Percentiles rank a stretch among this genome's conserved stretches.
Evolutionary conservation across 1,284 basidiomycete species (phyloP).

Genomic region (Puccinia horiana): DNA sequence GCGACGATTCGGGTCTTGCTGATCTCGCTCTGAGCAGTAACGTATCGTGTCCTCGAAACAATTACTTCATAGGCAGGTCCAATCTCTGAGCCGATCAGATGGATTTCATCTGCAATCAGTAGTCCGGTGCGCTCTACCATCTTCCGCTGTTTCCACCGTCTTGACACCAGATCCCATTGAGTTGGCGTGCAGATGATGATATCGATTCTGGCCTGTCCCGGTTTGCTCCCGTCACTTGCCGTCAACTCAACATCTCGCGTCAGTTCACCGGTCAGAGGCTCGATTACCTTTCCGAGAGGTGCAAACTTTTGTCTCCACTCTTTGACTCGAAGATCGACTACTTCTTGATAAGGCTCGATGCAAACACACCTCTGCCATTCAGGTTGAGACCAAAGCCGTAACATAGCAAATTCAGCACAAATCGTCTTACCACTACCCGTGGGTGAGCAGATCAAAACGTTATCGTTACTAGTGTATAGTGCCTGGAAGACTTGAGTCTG

Average conservation of each 20-base stretch:
- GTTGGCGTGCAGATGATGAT: conserved; percentile 88
- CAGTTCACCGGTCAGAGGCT: conserved; percentile 91
- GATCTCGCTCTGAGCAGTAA: conserved; percentile 84
- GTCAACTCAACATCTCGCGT: conserved; percentile 85
- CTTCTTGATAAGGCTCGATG: conserved; percentile 93
- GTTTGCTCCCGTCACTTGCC: conserved; percentile 61
- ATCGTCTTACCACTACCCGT: conserved; percentile 97
- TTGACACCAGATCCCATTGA: conserved; percentile 94
- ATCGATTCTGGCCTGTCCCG: conserved; percentile 67
- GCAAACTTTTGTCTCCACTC: conserved; percentile 90
- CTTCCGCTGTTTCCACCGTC: conserved; percentile 93
- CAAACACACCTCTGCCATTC: conserved; percentile 86
- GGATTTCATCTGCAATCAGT: conserved; percentile 91
- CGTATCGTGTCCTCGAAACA: conserved; percentile 89
- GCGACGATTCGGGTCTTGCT: conserved; percentile 88
- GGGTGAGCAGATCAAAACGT: conserved; percentile 91
- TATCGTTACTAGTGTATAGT: conserved; percentile 91
- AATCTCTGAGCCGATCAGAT: conserved; percentile 81
- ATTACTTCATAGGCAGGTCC: conserved; percentile 96
- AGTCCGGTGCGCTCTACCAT: conserved; percentile 91
- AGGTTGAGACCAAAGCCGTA: conserved; percentile 84
- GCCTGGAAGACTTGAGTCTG: conserved; percentile 99
- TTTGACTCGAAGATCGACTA: conserved; percentile 84
- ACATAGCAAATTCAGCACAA: conserved; percentile 90
- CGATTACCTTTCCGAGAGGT: conserved; percentile 81